Evolutionary conservation across 352 stramenopile species (phyloP), one percentile per base, ranked within the genome.

Genomic region (Pythium myriotylum): DNA sequence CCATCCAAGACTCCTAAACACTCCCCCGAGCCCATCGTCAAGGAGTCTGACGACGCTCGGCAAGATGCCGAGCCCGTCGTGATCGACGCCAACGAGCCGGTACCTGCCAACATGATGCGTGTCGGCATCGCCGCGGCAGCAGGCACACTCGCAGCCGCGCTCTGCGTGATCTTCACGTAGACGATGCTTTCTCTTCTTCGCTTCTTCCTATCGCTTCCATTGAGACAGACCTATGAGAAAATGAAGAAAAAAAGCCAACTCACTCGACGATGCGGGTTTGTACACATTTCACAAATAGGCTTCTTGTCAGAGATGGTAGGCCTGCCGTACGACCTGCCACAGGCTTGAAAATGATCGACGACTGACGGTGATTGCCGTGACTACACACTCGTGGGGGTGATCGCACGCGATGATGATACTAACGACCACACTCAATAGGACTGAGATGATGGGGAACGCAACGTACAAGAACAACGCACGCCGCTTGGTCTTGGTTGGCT

Each of bases 391-490:
- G 42, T 84, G 68, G 22, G 85, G 82, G 24, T 76, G 59, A 67
- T 94, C 85, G 59, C 85, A 94, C 23, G 85, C 85, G 48, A 94
- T 87, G 6, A 61, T 77, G 17, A 94, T 80, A 50, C 79, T 80
- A 24, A 86, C 78, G 13, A 81, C 65, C 9, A 84, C 46, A 40
- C 79, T 90, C 12, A 94, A 59, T 29, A 80, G 50, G 27, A 91
- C 23, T 33, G 85, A 94, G 2, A 71, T 55, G 14, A 91, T 8
- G 7, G 85, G 82, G 43, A 91, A 94, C n/a, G 69, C 65, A 8
- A 84, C 39, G 56, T 85, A 90, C n/a, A 74, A 17, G 9, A 89
- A 56, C 35, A 89, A 20, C 12, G 75, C 54, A 16, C 72, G 68
- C 23, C 66, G 65, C 59, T 76, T 88, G 6, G 73, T 60, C 19